Evolutionary conservation across 2,329 filamentous ascomycete genomes (phyloP).

Genomic region (Rutstroemia sp.): DNA sequence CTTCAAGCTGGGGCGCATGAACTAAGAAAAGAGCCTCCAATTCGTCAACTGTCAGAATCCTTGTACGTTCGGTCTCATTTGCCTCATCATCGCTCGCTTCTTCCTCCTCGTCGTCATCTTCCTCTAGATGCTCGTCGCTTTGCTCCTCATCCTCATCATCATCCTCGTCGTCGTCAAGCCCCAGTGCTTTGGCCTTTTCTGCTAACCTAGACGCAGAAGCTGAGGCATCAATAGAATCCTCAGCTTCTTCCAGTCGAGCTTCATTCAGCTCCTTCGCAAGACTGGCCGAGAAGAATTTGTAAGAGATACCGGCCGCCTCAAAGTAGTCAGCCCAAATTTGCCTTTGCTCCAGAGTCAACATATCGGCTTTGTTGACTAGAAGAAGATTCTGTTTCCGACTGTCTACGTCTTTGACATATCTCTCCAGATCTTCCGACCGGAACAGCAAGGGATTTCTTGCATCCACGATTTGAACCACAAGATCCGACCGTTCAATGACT

Average conservation of each 20-base stretch:
- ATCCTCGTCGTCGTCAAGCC: conserved; percentile 32
- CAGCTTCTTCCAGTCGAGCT: conserved; percentile 41
- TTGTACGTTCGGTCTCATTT: conserved; percentile 42
- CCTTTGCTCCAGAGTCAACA: conserved; percentile 88
- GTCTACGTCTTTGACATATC: conserved; percentile 90
- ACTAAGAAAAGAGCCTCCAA: conserved; percentile 81
- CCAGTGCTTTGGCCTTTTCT: conserved; percentile 34
- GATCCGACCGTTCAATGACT: conserved; percentile 92
- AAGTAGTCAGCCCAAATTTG: conserved; percentile 83
- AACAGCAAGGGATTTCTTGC: conserved; percentile 92
- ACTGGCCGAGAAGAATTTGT: conserved; percentile 93
- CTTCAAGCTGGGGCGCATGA: conserved; percentile 56
- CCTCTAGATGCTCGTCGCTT: conserved; percentile 24
- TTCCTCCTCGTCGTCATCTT: conserved; percentile 26
- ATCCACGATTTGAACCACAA: conserved; percentile 97
- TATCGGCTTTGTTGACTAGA: conserved; percentile 97
- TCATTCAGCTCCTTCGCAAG: conserved; percentile 87
- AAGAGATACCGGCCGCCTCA: conserved; percentile 70
- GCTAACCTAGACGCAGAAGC: conserved; percentile 17
- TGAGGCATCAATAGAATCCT: conserved; percentile 12
- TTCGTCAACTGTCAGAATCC: conserved; percentile 88
- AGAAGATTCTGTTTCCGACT: conserved; percentile 82
- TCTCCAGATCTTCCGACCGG: conserved; percentile 85
- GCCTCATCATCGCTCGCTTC: conserved; percentile 27
- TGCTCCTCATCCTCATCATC: conserved; percentile 25